These are phyloP conservation scores for Vigna reflexopilosa DNA, from an alignment of 306 rosid genomes.

Conservation along the genomic window DNA sequence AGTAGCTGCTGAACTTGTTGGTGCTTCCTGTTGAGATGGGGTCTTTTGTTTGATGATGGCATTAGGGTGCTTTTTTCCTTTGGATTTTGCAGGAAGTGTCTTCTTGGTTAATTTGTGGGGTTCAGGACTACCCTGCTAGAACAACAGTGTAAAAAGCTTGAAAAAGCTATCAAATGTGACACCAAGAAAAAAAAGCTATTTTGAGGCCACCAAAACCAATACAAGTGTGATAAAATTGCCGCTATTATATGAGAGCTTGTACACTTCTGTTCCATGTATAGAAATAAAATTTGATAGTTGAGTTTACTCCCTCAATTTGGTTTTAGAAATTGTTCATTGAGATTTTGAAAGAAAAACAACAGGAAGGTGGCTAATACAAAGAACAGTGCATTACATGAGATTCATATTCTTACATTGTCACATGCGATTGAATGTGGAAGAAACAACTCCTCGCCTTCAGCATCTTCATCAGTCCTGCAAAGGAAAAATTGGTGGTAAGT, in stretches of 20 bases:
- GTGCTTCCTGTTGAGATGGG: constrained; percentile 37
- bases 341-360: constrained; percentile 5
- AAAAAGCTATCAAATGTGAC: neutral
- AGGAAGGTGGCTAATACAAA: neutral
- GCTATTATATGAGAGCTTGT: neutral
- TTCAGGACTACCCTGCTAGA: constrained; percentile 57
- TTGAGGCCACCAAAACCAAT: neutral
- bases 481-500: neutral
- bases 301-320: neutral
- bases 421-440: constrained; percentile 43
- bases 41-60: constrained; percentile 39
- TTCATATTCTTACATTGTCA: constrained; percentile 57
- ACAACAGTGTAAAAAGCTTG: constrained; percentile 37
- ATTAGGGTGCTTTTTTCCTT: constrained; percentile 57
- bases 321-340: neutral
- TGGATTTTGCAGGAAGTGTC: constrained; percentile 52
- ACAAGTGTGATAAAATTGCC: neutral
- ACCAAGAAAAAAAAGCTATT: neutral
- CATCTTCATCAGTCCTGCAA: constrained; percentile 80
- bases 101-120: constrained; percentile 49
- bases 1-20: constrained; percentile 48
- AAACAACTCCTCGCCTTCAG: constrained; percentile 76
- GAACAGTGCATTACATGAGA: constrained; percentile 30
- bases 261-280: neutral
- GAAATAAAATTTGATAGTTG: neutral